A percentile compares a stretch with the other conserved stretches of the same genome.
phyloP scores from a whole-genome alignment of 768 basidiomycete genomes.

The Psilocybe cubensis region DNA sequence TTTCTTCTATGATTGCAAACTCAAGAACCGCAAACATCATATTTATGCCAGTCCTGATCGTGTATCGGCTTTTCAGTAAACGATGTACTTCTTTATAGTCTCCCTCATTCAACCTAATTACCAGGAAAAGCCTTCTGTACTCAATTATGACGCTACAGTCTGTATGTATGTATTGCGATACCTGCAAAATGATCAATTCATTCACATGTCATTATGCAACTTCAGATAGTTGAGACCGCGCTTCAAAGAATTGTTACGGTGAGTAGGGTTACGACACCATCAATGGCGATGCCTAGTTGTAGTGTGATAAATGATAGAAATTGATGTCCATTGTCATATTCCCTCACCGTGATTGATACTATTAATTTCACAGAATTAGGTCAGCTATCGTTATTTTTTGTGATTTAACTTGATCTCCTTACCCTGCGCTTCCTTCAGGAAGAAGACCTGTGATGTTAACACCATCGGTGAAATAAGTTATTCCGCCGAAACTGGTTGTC shows the following conservation, averaged over 20 bases:
- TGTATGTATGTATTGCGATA: slow-evolving; percentile 6
- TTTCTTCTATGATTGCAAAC: slow-evolving; percentile 5
- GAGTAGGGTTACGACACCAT: slow-evolving; percentile 58
- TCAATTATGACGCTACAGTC: neutral
- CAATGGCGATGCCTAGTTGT: slow-evolving; percentile 55
- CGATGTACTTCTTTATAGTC: neutral
- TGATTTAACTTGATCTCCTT: neutral
- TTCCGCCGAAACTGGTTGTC: slow-evolving; percentile 40
- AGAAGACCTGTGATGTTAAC: slow-evolving; percentile 58
- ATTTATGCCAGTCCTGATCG: neutral
- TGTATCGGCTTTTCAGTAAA: slow-evolving; percentile 11
- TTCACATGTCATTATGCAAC: neutral
- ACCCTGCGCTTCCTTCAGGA: slow-evolving; percentile 51
- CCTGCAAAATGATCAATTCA: no score
- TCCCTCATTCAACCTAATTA: neutral
- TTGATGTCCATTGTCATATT: neutral
- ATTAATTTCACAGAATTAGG: neutral
- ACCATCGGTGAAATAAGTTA: slow-evolving; percentile 49
- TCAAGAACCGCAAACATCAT: neutral
- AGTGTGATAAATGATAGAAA: neutral
- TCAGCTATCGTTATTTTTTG: neutral
- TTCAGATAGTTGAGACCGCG: neutral
- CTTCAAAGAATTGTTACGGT: slow-evolving; percentile 47
- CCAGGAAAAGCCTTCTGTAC: neutral
- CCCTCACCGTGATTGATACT: slow-evolving; percentile 39